Evolutionary conservation across 352 stramenopile genomes (phyloP).

Genomic region (Pythium periplocum): DNA sequence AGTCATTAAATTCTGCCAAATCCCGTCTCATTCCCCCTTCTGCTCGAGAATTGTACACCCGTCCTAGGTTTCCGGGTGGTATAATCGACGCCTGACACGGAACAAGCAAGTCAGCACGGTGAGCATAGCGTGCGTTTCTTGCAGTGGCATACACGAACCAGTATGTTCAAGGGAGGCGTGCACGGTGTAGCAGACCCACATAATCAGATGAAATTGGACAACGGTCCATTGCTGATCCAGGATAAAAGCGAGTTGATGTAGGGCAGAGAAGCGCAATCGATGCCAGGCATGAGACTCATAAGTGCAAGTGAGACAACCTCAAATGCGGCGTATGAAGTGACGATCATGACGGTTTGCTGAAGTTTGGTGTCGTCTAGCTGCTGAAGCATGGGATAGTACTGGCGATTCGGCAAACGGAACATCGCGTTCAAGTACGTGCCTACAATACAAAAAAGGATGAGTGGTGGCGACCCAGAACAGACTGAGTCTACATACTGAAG

Average conservation of each 20-base stretch:
- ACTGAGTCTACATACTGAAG: constrained; percentile 3
- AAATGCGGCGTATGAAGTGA: background rate
- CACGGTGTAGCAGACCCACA: background rate
- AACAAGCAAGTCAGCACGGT: too few species aligned
- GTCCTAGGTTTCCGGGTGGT: too few species aligned
- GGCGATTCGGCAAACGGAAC: background rate
- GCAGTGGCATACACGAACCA: too few species aligned
- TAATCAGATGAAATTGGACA: background rate
- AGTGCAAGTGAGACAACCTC: background rate
- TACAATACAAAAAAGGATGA: background rate
- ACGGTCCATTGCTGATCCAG: background rate
- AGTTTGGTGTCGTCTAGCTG: background rate
- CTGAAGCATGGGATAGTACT: background rate
- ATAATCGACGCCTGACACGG: too few species aligned
- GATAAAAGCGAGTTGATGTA: background rate
- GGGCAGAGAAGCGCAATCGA: background rate
- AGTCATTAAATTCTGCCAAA: too few species aligned
- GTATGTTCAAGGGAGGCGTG: background rate
- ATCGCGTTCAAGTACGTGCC: background rate
- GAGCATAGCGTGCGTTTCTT: too few species aligned
- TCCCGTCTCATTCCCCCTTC: too few species aligned
- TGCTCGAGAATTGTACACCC: too few species aligned
- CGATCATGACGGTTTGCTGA: background rate
- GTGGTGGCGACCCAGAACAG: too few species aligned
- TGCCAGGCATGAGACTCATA: background rate